Conservation (phyloP, 169 alveolate species). For the Plasmodium knowlesi region DNA sequence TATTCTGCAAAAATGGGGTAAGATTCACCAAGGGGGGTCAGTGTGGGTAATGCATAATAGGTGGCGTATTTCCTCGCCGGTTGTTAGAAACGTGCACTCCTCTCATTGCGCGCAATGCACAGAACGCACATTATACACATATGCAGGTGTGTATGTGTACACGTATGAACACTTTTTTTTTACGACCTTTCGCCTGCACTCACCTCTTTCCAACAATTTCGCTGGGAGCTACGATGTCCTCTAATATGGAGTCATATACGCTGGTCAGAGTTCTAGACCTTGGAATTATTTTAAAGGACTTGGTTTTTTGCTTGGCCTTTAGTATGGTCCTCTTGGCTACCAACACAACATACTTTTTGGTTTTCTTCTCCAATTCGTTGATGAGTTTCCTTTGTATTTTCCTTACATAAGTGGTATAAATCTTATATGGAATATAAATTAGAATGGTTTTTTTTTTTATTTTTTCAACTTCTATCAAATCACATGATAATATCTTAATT, state of each 20-base stretch:
- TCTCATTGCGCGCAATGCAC: neutral
- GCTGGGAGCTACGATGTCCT: conserved; percentile 95
- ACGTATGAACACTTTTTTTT: neutral
- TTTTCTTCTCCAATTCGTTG: conserved; percentile 94
- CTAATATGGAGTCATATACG: conserved; percentile 96
- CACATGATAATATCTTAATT: conserved; percentile 88
- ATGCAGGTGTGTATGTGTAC: neutral
- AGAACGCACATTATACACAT: no score
- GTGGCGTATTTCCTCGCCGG: neutral
- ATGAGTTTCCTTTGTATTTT: conserved; percentile 92
- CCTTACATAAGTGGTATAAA: conserved; percentile 87
- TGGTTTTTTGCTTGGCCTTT: conserved; percentile 88
- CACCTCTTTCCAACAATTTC: conserved; percentile 93
- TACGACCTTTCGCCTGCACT: neutral
- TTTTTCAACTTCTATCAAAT: conserved; percentile 87
- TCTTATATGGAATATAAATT: conserved; percentile 90
- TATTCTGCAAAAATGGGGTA: conserved; percentile 79
- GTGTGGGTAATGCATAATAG: neutral
- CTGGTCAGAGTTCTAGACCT: conserved; percentile 95
- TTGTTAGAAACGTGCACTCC: neutral
- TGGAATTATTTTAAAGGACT: conserved; percentile 93
- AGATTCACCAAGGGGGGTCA: neutral
- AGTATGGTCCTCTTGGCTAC: conserved; percentile 92
- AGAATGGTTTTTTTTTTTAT: conserved; percentile 90
- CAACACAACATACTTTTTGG: conserved; percentile 94